Conservation (phyloP, 208 protist genomes). For the Acanthamoeba lenticulata region DNA sequence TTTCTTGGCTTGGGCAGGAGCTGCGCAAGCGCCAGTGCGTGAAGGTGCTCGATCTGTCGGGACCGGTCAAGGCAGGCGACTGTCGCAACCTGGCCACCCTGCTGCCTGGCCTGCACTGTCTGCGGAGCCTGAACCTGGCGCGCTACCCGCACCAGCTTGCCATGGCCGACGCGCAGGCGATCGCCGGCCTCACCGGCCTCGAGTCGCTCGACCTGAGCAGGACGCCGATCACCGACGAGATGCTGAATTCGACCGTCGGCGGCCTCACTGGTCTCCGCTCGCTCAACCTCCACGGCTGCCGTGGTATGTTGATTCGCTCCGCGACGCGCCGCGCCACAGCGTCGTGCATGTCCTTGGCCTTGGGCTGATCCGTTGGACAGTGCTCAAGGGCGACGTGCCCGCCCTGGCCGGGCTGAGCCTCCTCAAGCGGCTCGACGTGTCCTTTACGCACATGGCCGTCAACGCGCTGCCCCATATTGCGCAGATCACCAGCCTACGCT, state of each 20-base stretch:
- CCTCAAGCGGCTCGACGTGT: not conserved
- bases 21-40: not conserved
- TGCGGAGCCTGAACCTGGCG: not conserved
- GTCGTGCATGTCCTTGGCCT: not conserved
- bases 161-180: not conserved
- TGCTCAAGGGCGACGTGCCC: not conserved
- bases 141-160: not conserved
- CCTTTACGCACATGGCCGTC: not conserved
- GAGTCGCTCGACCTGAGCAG: not conserved
- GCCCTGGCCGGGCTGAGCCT: not conserved
- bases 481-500: not conserved
- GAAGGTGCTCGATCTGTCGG: not conserved
- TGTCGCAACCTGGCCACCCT: slow-evolving; percentile 10
- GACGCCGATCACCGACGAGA: not conserved
- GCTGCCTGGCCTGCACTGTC: not conserved
- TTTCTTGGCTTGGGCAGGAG: not conserved
- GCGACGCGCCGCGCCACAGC: too few relatives aligned
- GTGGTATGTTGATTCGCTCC: not conserved
- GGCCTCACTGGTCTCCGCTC: not conserved
- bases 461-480: not conserved
- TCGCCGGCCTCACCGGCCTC: not conserved
- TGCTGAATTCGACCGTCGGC: not conserved
- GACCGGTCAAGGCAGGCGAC: not conserved
- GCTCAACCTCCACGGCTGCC: not conserved
- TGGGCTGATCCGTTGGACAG: not conserved